These are phyloP conservation scores for Rhodotorula sp. DNA, from an alignment of 1,284 basidiomycete genomes.

Conservation along the genomic window DNA sequence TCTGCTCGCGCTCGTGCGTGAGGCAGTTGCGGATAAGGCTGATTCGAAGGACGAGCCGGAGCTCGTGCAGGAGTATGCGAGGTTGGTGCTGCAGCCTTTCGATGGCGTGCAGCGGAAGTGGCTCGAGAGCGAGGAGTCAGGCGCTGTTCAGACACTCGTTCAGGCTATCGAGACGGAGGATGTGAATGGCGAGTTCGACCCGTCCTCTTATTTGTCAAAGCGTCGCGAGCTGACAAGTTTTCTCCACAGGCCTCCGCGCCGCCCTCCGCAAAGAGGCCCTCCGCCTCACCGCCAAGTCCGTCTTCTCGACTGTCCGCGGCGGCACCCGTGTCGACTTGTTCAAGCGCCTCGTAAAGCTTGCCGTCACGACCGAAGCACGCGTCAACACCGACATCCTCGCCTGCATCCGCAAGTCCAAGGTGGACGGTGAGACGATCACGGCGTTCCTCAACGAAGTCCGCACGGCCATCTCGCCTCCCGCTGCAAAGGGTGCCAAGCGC, in stretches of 20 bases:
- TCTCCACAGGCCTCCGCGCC: conserved; percentile 15
- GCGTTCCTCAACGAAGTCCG: conserved; percentile 29
- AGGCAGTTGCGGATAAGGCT: conserved; percentile 45
- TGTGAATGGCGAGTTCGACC: neutral
- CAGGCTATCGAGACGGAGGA: conserved; percentile 11
- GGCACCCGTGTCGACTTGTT: conserved; percentile 30
- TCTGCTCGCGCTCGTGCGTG: conserved; percentile 62
- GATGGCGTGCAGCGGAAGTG: conserved; percentile 49
- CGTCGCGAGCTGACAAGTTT: neutral
- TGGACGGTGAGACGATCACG: conserved; percentile 35
- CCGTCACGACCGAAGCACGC: conserved; percentile 21
- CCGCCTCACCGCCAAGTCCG: conserved; percentile 2
- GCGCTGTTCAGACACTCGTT: conserved; percentile 22
- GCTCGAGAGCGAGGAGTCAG: conserved; percentile 28
- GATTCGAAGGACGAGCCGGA: conserved; percentile 38
- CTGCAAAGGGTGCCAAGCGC: conserved; percentile 34
- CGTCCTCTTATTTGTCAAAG: neutral
- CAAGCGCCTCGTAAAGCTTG: conserved; percentile 32
- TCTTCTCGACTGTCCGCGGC: conserved; percentile 26
- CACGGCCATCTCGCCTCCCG: conserved; percentile 16
- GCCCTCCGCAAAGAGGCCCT: conserved; percentile 29
- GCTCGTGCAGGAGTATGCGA: conserved; percentile 48
- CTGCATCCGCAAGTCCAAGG: conserved; percentile 20
- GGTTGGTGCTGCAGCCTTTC: conserved; percentile 59
- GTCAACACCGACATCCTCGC: conserved; percentile 27